phyloP scores from a whole-genome alignment of 2,329 filamentous ascomycete species.

The Aspergillus thermomutatus region DNA sequence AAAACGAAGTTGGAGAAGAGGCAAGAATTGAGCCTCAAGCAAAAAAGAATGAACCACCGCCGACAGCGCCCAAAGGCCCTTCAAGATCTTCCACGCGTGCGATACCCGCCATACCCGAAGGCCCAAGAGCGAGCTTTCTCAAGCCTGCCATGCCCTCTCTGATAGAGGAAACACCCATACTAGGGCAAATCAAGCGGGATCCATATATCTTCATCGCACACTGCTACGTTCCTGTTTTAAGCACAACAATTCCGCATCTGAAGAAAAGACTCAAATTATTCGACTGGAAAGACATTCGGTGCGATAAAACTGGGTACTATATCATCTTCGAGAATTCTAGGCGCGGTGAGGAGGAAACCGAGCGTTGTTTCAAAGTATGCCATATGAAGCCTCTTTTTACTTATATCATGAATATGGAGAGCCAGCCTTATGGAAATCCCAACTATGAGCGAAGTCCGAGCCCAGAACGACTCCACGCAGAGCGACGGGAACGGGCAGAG shows the following conservation, averaged over 20 bases:
- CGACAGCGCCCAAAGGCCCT: conserved; percentile 83
- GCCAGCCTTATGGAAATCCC: conserved; percentile 66
- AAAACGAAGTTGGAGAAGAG: conserved; percentile 19
- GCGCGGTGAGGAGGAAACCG: conserved; percentile 73
- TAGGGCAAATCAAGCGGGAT: conserved; percentile 67
- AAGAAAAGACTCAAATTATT: conserved; percentile 84
- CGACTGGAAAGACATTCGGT: conserved; percentile 74
- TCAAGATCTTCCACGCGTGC: conserved; percentile 49
- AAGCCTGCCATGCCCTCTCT: conserved; percentile 45
- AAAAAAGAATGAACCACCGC: conserved; percentile 63
- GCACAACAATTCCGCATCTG: conserved; percentile 82
- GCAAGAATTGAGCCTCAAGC: conserved; percentile 37
- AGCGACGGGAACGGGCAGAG: conserved; percentile 61
- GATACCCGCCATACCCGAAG: conserved; percentile 30
- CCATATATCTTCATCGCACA: conserved; percentile 92
- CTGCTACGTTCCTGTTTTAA: conserved; percentile 79
- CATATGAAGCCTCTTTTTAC: conserved; percentile 86
- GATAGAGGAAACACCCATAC: conserved; percentile 64
- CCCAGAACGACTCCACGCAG: conserved; percentile 42
- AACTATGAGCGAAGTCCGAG: conserved; percentile 54
- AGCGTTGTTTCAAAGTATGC: conserved; percentile 73
- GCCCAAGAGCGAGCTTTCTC: conserved; percentile 36
- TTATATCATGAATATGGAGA: conserved; percentile 88
- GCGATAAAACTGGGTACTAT: conserved; percentile 85
- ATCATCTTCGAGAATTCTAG: conserved; percentile 81